Evolutionary conservation across 106 monocot species (phyloP).

Genomic region (Dendrobium officinale): DNA sequence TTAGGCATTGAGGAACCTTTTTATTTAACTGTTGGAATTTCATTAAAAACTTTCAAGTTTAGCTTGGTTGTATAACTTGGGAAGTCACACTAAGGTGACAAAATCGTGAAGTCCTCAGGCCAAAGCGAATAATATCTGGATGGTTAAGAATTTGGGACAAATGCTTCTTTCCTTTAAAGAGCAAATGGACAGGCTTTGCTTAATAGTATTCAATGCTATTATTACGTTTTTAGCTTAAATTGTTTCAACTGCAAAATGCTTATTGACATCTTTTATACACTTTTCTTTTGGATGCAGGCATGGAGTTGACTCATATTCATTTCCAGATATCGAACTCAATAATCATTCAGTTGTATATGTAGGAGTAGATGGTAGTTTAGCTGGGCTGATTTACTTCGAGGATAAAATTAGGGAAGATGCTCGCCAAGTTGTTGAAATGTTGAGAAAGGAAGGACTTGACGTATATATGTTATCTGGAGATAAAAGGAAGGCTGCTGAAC

Average conservation of each 20-base stretch:
- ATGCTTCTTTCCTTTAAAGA: too few relatives aligned
- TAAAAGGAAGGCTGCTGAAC: constrained; percentile 69
- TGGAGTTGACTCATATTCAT: constrained; percentile 52
- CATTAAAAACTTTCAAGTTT: too few relatives aligned
- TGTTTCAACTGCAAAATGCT: background rate
- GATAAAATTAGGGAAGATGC: constrained; percentile 97
- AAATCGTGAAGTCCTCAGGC: too few relatives aligned
- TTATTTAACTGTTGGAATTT: too few relatives aligned
- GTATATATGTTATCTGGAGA: constrained; percentile 95
- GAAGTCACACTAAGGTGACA: too few relatives aligned
- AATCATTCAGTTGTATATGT: constrained; percentile 83
- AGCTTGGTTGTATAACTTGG: too few relatives aligned
- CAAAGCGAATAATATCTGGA: too few relatives aligned
- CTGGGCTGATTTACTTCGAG: constrained; percentile 82
- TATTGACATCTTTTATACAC: background rate
- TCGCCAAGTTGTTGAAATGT: constrained; percentile 55
- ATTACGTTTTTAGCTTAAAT: background rate
- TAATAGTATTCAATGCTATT: background rate
- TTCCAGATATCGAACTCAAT: constrained; percentile 40
- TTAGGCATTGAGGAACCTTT: too few relatives aligned
- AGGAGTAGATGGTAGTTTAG: constrained; percentile 70
- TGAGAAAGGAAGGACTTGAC: constrained; percentile 68
- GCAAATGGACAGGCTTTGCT: background rate
- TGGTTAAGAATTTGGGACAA: too few relatives aligned
- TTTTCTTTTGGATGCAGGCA: constrained; percentile 44